Percentiles rank a stretch among this genome's conserved stretches.
Conservation (phyloP, 345 rosid genomes). For the Gossypium bickii region DNA sequence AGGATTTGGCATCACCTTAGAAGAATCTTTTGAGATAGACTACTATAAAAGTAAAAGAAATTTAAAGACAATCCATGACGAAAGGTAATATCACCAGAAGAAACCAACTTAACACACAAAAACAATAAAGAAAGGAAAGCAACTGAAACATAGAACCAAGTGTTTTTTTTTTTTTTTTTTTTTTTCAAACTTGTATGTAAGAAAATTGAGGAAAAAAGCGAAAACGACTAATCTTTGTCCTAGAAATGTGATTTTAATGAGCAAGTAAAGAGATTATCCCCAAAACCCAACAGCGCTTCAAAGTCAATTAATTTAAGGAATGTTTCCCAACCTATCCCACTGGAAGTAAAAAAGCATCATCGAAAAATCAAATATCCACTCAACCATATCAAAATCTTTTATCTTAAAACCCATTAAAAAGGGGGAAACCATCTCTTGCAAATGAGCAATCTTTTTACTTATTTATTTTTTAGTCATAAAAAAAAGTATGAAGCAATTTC, state of each 20-base stretch:
- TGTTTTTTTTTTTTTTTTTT: neutral
- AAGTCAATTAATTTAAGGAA: constrained; percentile 7
- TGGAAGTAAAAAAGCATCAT: neutral
- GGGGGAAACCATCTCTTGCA: neutral
- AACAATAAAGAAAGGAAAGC: neutral
- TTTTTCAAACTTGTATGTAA: neutral
- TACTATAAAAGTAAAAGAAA: constrained; percentile 6
- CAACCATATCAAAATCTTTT: neutral
- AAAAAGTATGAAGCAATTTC: neutral
- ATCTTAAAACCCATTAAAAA: neutral
- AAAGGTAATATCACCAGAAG: neutral
- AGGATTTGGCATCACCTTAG: constrained; percentile 20
- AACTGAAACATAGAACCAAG: neutral
- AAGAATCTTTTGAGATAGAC: constrained; percentile 17
- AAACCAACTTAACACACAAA: neutral
- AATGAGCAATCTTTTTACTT: neutral
- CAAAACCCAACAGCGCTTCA: constrained; percentile 3
- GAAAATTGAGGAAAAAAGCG: neutral
- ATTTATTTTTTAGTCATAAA: no score
- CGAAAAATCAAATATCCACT: neutral
- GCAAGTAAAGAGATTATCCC: constrained; percentile 13
- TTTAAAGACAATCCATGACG: neutral
- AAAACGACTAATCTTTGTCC: constrained; percentile 5
- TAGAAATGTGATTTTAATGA: constrained; percentile 17
- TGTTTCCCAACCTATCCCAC: neutral